Base-by-base conservation (phyloP, 2,329 filamentous ascomycete species). In the Penicillium sp. region DNA sequence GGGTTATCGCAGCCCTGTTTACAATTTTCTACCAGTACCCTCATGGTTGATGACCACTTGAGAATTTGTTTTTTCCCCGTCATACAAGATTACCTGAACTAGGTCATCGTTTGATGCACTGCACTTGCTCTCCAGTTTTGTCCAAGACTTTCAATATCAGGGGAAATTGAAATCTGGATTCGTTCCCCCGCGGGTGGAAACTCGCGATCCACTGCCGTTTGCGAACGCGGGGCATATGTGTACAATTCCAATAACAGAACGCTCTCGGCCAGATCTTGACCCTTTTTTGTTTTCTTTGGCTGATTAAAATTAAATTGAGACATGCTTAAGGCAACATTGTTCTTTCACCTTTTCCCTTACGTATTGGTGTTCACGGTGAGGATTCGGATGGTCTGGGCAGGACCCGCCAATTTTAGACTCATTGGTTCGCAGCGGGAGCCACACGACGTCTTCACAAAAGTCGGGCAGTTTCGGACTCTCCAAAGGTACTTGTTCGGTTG, bases 391-490 rank as follows among this genome's bases (percentile, higher is more conserved):
- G 19, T 27, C 29, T 46, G 24, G 47, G 47, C 53, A 33, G 13
- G 42, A 50, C 48, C 48, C 39, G 37, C 29, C 45, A 31, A 22
- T 31, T 47, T 24, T 44, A 45, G 31, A 19, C 43, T 54, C 13
- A 51, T 29, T 39, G 35, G 10, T 43, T 45, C 10, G 7, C 19
- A 13, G 39, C 16, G n/a, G 14, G 44, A 44, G 11, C n/a, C 26
- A 46, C 29, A 39, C 14, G 31, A 21, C 53, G 33, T 52, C 54
- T n/a, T 33, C 22, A 47, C 31, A 45, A 55, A 55, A 43, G 31
- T 66, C 68, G 68, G 68, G 62, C 58, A 61, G 50, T 63, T 63
- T 61, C 67, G 67, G 68, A 57, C 55, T 45, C 31, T 56, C 57
- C 52, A 52, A 61, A 51, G 56, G 54, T 63, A 39, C 59, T 56